Conservation (phyloP, 2,329 filamentous ascomycete species). For the Fusarium sp. region DNA sequence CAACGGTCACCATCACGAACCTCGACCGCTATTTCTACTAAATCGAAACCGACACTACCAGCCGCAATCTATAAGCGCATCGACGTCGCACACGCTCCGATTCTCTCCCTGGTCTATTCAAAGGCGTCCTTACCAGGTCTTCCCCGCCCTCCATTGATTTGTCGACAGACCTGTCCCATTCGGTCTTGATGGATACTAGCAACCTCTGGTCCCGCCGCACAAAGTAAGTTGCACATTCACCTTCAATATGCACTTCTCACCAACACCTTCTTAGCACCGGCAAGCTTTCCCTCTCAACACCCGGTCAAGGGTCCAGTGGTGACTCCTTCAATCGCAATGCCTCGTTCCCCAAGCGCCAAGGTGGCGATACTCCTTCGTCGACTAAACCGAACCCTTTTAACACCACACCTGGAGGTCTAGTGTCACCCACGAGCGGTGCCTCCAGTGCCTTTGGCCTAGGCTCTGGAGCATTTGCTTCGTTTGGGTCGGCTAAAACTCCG, state of each 20-base stretch:
- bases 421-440: slow-evolving; percentile 66
- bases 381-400: slow-evolving; percentile 81
- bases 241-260: slow-evolving; percentile 23
- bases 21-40: slow-evolving; percentile 13
- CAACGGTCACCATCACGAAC: slow-evolving; percentile 31
- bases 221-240: slow-evolving; percentile 69
- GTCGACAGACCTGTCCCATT: slow-evolving; percentile 41
- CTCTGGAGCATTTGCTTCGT: slow-evolving; percentile 94
- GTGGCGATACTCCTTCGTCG: slow-evolving; percentile 74
- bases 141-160: slow-evolving; percentile 42
- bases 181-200: slow-evolving; percentile 64
- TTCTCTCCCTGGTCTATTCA: slow-evolving; percentile 10
- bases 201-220: slow-evolving; percentile 84
- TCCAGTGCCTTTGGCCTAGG: slow-evolving; percentile 94
- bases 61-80: neutral
- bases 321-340: slow-evolving; percentile 70
- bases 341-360: slow-evolving; percentile 78
- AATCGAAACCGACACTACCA: neutral
- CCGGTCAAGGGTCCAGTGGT: slow-evolving; percentile 66
- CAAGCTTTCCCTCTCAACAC: slow-evolving; percentile 91
- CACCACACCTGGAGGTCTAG: slow-evolving; percentile 71
- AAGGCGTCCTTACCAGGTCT: slow-evolving; percentile 40
- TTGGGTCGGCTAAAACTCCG: slow-evolving; percentile 83
- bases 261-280: slow-evolving; percentile 68
- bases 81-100: slow-evolving; percentile 15